Evolutionary conservation across 1,284 basidiomycete genomes (phyloP).

Genomic region (Ganoderma multipileum): DNA sequence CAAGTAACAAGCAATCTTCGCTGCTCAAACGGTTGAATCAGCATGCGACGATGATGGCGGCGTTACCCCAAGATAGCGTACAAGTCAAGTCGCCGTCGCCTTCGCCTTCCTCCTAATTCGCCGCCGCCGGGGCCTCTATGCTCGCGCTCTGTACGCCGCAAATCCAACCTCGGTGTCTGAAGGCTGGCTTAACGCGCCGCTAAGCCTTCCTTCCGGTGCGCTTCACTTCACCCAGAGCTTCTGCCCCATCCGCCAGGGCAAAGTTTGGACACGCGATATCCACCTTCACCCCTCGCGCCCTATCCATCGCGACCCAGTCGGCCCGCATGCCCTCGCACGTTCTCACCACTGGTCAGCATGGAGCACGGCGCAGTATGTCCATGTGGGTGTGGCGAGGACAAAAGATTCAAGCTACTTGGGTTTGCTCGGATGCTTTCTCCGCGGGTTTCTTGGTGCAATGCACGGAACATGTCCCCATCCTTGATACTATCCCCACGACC

Average conservation of each 20-base stretch:
- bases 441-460: neutral
- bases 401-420: neutral
- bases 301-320: neutral
- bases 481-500: neutral
- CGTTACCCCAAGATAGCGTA: neutral
- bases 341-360: neutral
- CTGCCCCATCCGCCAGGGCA: neutral
- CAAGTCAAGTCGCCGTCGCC: constrained; percentile 5
- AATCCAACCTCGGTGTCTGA: neutral
- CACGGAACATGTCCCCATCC: neutral
- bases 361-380: neutral
- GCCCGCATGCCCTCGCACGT: neutral
- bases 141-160: neutral
- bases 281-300: neutral
- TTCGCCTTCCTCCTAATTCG: constrained; percentile 4
- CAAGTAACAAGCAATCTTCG: neutral
- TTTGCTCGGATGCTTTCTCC: neutral
- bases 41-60: neutral
- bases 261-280: neutral
- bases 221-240: no score
- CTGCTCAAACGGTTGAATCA: neutral
- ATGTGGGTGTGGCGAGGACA: neutral
- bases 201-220: neutral
- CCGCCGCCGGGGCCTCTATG: neutral
- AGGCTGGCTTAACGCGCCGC: neutral